Evolutionary conservation across 108 stramenopile species (phyloP).

Genomic region (Fragilaria crotonensis): DNA sequence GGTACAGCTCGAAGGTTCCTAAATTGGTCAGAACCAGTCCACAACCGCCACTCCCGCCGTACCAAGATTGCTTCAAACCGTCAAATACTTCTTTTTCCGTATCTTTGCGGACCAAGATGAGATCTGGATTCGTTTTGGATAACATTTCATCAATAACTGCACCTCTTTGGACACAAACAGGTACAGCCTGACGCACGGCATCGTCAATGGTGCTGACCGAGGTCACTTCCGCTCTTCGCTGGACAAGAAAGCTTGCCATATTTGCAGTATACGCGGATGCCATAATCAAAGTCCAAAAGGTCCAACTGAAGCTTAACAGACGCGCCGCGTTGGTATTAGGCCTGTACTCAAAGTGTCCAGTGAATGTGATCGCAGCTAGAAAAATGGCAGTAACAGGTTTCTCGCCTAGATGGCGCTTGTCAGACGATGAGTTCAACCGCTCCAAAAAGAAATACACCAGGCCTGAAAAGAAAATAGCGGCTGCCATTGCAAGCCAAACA

Average conservation of each 20-base stretch:
- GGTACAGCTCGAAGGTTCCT: slow-evolving; percentile 2
- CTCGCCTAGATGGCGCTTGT: background rate
- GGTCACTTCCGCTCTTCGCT: background rate
- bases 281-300: slow-evolving; percentile 21
- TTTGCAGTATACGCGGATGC: slow-evolving; percentile 30
- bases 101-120: slow-evolving; percentile 10
- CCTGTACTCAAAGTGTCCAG: slow-evolving; percentile 12
- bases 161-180: slow-evolving; percentile 12
- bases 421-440: background rate
- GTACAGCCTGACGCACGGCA: slow-evolving; percentile 1
- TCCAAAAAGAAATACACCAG: slow-evolving; percentile 13
- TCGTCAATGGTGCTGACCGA: slow-evolving; percentile 9
- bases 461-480: slow-evolving; percentile 13
- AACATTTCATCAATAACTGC: background rate
- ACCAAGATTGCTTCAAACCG: slow-evolving; percentile 2
- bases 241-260: slow-evolving; percentile 19
- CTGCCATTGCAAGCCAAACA: slow-evolving; percentile 20
- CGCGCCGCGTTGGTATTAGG: slow-evolving; percentile 9
- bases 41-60: slow-evolving; percentile 4
- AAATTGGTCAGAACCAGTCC: slow-evolving; percentile 5
- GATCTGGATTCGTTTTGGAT: slow-evolving; percentile 8
- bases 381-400: slow-evolving; percentile 10
- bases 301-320: slow-evolving; percentile 6
- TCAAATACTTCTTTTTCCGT: slow-evolving; percentile 7
- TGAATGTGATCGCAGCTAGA: slow-evolving; percentile 13